Percentiles rank a stretch among this genome's conserved stretches.
Evolutionary conservation across 1,284 basidiomycete species (phyloP).

Genomic region (Ceratobasidium theobromae): DNA sequence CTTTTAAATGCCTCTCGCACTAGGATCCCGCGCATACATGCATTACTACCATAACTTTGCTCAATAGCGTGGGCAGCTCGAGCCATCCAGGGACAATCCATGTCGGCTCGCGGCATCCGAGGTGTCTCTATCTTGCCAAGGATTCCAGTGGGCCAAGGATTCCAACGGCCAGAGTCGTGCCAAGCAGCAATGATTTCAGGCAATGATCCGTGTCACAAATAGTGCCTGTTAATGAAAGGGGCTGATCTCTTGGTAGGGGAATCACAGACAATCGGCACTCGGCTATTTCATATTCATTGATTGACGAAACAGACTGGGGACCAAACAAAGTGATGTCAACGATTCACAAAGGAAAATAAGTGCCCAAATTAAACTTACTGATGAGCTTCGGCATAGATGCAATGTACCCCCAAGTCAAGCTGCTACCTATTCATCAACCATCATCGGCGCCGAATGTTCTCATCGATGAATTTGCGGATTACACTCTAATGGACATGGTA

Average conservation of each 20-base stretch:
- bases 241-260: not conserved
- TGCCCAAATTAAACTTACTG: not conserved
- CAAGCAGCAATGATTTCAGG: not conserved
- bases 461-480: too few species aligned
- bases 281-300: not conserved
- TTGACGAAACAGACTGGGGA: not conserved
- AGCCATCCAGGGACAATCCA: not conserved
- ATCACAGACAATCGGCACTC: not conserved
- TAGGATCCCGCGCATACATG: not conserved
- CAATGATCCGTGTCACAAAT: not conserved
- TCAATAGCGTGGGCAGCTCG: too few species aligned
- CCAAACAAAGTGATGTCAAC: not conserved
- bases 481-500: too few species aligned
- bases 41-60: too few species aligned
- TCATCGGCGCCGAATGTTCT: too few species aligned
- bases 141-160: not conserved
- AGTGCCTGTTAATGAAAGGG: not conserved
- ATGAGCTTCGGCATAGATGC: not conserved
- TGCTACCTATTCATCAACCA: too few species aligned
- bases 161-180: not conserved
- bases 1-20: constrained; percentile 3
- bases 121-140: not conserved
- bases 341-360: not conserved
- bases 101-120: not conserved
- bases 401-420: too few species aligned